phyloP scores from a whole-genome alignment of 495 filamentous ascomycete genomes.

The Clohesyomyces aquaticus region DNA sequence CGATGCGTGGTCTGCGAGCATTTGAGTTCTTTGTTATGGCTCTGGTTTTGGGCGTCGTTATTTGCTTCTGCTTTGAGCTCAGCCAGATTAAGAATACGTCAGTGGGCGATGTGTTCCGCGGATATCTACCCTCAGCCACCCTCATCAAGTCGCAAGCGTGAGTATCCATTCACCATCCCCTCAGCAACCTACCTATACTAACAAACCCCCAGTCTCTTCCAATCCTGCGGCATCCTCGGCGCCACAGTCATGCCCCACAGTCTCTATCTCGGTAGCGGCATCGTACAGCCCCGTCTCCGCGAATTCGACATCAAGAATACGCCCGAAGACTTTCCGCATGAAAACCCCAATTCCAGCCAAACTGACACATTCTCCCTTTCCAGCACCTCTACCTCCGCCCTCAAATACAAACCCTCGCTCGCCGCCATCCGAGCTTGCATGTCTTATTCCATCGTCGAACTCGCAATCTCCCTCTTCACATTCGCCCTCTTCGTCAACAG shows the following conservation, averaged over 20 bases:
- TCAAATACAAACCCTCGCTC: conserved; percentile 74
- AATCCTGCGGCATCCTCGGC: conserved; percentile 88
- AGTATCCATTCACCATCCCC: conserved; percentile 29
- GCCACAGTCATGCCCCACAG: conserved; percentile 96
- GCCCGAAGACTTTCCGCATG: conserved; percentile 28
- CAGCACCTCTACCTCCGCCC: too few species aligned
- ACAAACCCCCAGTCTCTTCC: conserved; percentile 66
- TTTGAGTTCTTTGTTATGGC: conserved; percentile 83
- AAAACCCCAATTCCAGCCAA: too few species aligned
- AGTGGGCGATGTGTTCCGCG: conserved; percentile 76
- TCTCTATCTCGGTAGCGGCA: conserved; percentile 85
- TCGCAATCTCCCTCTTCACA: conserved; percentile 78
- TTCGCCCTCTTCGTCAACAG: conserved; percentile 93
- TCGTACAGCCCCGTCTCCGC: conserved; percentile 79
- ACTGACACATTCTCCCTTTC: conserved; percentile 30
- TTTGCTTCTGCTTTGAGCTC: conserved; percentile 91
- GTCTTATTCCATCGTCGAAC: conserved; percentile 73
- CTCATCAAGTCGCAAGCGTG: conserved; percentile 71
- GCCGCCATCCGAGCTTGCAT: conserved; percentile 77
- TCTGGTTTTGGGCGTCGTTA: conserved; percentile 79
- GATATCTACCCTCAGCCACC: conserved; percentile 78
- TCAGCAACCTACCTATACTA: background rate
- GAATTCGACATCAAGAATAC: conserved; percentile 78
- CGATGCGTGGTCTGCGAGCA: conserved; percentile 70
- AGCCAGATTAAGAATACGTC: conserved; percentile 69